phyloP scores from a whole-genome alignment of 768 basidiomycete species.

The Mycena alexandri region DNA sequence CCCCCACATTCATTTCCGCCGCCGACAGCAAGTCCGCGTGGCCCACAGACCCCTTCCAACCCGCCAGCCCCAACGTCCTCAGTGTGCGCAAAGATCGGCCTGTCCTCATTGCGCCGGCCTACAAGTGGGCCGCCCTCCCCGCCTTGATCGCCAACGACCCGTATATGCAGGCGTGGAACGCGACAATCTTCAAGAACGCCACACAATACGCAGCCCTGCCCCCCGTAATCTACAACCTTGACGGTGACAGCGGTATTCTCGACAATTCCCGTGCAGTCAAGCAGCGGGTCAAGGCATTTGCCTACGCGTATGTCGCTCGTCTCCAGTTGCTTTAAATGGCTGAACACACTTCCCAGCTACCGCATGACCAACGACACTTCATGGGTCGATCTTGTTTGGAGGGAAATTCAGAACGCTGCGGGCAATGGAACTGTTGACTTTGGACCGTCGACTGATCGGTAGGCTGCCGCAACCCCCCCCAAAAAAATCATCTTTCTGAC shows the following conservation, averaged over 20 bases:
- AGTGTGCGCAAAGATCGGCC: constrained; percentile 23
- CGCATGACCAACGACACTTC: constrained; percentile 92
- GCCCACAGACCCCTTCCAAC: constrained; percentile 85
- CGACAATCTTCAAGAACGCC: constrained; percentile 92
- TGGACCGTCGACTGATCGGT: constrained; percentile 75
- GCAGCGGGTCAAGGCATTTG: constrained; percentile 90
- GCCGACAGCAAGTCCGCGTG: constrained; percentile 65
- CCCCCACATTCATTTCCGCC: constrained; percentile 76
- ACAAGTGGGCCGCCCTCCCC: constrained; percentile 43
- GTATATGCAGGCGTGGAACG: constrained; percentile 92
- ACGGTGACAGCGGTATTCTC: constrained; percentile 91
- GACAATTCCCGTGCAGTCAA: constrained; percentile 95
- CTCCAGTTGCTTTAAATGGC: no score
- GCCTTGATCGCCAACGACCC: constrained; percentile 81
- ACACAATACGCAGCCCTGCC: constrained; percentile 70
- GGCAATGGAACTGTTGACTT: constrained; percentile 76
- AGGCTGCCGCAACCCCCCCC: constrained; percentile 59
- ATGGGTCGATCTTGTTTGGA: constrained; percentile 90
- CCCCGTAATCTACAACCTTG: constrained; percentile 78
- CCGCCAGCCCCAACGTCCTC: constrained; percentile 71
- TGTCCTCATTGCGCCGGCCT: no score
- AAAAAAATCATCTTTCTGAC: no score
- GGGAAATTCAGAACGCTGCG: constrained; percentile 86
- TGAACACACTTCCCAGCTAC: constrained; percentile 51
- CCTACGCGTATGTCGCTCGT: constrained; percentile 73